Evolutionary conservation across 2,329 filamentous ascomycete species (phyloP).

Genomic region (Hirsutella rhossiliensis): DNA sequence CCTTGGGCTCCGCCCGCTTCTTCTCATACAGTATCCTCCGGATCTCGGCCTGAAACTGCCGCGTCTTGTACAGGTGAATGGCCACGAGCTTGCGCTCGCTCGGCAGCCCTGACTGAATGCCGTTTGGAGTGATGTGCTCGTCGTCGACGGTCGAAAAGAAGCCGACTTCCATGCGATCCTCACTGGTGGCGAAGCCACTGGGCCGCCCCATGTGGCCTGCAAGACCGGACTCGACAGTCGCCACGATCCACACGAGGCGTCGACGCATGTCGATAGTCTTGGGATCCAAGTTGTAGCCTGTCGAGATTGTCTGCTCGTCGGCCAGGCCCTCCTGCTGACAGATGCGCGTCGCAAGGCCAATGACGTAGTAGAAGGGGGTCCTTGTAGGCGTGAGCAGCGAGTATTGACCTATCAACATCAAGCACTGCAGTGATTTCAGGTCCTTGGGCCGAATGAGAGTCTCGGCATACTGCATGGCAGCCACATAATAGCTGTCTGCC

Average conservation of each 20-base stretch:
- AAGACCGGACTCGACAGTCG: conserved; percentile 79
- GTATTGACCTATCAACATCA: conserved; percentile 79
- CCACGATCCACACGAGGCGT: conserved; percentile 76
- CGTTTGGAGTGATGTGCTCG: conserved; percentile 65
- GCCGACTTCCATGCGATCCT: conserved; percentile 73
- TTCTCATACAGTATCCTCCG: conserved; percentile 75
- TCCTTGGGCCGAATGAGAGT: conserved; percentile 79
- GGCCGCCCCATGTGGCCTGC: conserved; percentile 82
- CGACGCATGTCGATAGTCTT: conserved; percentile 82
- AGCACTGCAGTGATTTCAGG: conserved; percentile 78
- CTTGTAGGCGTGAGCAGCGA: conserved; percentile 85
- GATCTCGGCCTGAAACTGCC: conserved; percentile 77
- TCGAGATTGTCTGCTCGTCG: conserved; percentile 76
- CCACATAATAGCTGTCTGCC: conserved; percentile 89
- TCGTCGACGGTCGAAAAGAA: conserved; percentile 81
- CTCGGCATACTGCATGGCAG: conserved; percentile 76
- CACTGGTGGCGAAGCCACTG: conserved; percentile 68
- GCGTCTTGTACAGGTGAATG: conserved; percentile 91
- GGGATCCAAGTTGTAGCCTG: conserved; percentile 50
- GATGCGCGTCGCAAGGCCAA: conserved; percentile 77
- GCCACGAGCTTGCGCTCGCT: conserved; percentile 79
- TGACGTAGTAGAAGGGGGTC: conserved; percentile 85
- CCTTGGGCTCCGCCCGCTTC: conserved; percentile 62
- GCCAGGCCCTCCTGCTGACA: conserved; percentile 80
- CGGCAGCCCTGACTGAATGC: conserved; percentile 58